Evolutionary conservation across 495 filamentous ascomycete genomes (phyloP).

Genomic region (Penicillium pancosmium): DNA sequence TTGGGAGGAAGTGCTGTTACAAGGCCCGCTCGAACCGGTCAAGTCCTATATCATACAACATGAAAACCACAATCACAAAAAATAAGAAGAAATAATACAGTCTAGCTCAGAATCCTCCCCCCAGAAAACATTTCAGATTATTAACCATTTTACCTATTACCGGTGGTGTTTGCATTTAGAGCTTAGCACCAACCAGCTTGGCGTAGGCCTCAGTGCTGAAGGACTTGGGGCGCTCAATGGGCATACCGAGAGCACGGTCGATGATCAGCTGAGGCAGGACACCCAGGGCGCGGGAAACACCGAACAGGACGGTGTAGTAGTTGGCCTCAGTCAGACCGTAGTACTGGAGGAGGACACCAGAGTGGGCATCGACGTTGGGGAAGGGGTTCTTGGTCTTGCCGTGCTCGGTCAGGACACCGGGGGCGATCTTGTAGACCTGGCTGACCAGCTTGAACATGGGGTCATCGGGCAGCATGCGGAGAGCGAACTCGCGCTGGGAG

Average conservation of each 20-base stretch:
- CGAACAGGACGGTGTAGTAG: slow-evolving; percentile 99
- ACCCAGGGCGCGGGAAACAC: slow-evolving; percentile 96
- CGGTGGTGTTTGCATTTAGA: slow-evolving; percentile 58
- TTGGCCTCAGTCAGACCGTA: slow-evolving; percentile 97
- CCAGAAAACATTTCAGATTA: slow-evolving; percentile 11
- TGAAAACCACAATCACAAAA: slow-evolving; percentile 37
- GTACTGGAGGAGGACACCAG: slow-evolving; percentile 98
- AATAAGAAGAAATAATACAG: slow-evolving; percentile 38
- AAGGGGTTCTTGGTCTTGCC: slow-evolving; percentile 97
- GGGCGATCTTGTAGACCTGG: slow-evolving; percentile 99
- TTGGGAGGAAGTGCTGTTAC: slow-evolving; percentile 46
- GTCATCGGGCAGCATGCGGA: slow-evolving; percentile 88
- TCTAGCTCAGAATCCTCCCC: slow-evolving; percentile 14
- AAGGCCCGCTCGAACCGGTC: slow-evolving; percentile 50
- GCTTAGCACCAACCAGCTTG: slow-evolving; percentile 86
- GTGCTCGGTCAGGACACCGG: slow-evolving; percentile 96
- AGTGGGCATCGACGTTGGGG: slow-evolving; percentile 82
- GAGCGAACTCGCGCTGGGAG: slow-evolving; percentile 94
- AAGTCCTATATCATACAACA: slow-evolving; percentile 53
- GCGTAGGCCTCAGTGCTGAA: slow-evolving; percentile 97
- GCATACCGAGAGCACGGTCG: slow-evolving; percentile 88
- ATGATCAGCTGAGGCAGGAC: slow-evolving; percentile 99
- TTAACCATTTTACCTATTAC: not conserved
- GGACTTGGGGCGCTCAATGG: slow-evolving; percentile 80
- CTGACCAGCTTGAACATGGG: slow-evolving; percentile 99